Conservation (phyloP, 2,329 filamentous ascomycete species). For the Stemphylium vesicarium region DNA sequence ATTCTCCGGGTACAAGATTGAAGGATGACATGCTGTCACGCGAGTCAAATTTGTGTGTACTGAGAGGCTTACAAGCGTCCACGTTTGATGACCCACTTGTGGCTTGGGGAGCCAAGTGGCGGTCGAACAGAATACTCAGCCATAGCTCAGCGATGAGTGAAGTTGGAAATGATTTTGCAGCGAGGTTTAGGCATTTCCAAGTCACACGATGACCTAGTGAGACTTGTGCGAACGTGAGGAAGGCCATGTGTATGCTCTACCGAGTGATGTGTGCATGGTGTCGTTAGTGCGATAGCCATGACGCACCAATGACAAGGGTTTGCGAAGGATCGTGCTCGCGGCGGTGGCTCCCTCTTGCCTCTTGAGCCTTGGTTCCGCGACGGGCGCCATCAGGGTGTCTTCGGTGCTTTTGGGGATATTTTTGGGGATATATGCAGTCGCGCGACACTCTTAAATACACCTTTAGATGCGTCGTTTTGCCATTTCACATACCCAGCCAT, state of each 20-base stretch:
- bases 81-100: constrained; percentile 2
- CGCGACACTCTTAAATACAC: constrained; percentile 11
- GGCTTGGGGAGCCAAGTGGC: neutral
- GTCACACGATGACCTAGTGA: constrained; percentile 9
- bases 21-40: constrained; percentile 4
- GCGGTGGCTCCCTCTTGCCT: constrained; percentile 20
- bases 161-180: too few species aligned
- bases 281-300: constrained; percentile 14
- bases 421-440: constrained; percentile 22
- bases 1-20: neutral
- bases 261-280: constrained; percentile 5
- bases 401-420: constrained; percentile 7
- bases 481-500: neutral
- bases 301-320: constrained; percentile 34
- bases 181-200: neutral
- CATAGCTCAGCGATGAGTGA: neutral
- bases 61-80: neutral
- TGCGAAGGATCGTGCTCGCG: constrained; percentile 27
- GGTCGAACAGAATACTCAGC: neutral
- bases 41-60: constrained; percentile 1
- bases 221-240: constrained; percentile 1
- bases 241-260: constrained; percentile 6
- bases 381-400: constrained; percentile 31
- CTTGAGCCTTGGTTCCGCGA: constrained; percentile 13
- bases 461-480: neutral